Evolutionary conservation across 2,329 filamentous ascomycete genomes (phyloP).

Genomic region (Fusarium sp.): DNA sequence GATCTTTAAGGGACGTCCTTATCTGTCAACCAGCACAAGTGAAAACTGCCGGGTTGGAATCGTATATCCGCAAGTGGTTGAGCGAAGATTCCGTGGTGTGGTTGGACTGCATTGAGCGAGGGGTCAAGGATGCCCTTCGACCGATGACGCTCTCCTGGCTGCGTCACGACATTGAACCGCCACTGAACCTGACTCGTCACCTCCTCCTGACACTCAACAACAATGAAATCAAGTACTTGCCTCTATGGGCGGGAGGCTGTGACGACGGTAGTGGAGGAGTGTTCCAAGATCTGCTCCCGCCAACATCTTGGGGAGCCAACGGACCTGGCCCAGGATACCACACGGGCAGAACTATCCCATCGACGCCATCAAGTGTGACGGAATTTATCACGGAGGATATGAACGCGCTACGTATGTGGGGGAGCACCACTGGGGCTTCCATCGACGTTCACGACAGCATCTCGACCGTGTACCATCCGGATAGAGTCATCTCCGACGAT

Average conservation of each 20-base stretch:
- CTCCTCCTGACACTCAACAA: slow-evolving; percentile 65
- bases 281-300: slow-evolving; percentile 56
- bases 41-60: slow-evolving; percentile 15
- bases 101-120: slow-evolving; percentile 35
- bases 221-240: slow-evolving; percentile 71
- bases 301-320: slow-evolving; percentile 57
- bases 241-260: slow-evolving; percentile 71
- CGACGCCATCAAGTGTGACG: slow-evolving; percentile 48
- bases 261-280: slow-evolving; percentile 65
- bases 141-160: slow-evolving; percentile 42
- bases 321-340: slow-evolving; percentile 61
- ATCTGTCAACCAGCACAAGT: neutral
- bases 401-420: slow-evolving; percentile 47
- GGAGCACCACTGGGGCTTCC: slow-evolving; percentile 49
- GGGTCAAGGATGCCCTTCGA: slow-evolving; percentile 35
- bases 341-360: slow-evolving; percentile 56
- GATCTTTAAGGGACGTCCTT: slow-evolving; percentile 24
- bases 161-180: slow-evolving; percentile 47
- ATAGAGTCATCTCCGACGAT: slow-evolving; percentile 50
- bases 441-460: slow-evolving; percentile 55
- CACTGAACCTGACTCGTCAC: slow-evolving; percentile 54
- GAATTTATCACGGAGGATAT: slow-evolving; percentile 53
- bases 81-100: slow-evolving; percentile 28
- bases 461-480: slow-evolving; percentile 50
- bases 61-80: neutral